Conservation (phyloP, 225 moss, liverwort and hornwort species). For the Pseudisothecium myosuroides region DNA sequence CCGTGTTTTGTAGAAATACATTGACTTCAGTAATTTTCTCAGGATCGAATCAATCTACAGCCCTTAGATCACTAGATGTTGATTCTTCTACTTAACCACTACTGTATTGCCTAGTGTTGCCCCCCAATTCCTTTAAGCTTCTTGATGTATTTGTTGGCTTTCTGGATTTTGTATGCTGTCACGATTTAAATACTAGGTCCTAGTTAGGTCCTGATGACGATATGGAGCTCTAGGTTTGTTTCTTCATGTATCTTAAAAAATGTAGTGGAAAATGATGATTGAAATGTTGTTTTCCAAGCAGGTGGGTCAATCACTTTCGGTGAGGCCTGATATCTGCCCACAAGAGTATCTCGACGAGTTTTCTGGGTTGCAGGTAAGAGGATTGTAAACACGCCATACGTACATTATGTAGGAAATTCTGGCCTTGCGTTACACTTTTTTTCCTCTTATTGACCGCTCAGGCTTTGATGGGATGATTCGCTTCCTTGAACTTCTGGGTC, state of each 20-base stretch:
- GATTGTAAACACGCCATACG: not conserved
- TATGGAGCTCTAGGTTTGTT: not conserved
- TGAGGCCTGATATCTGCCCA: constrained; percentile 61
- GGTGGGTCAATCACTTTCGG: constrained; percentile 66
- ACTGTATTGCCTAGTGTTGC: not conserved
- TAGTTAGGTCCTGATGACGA: not conserved
- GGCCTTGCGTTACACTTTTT: not conserved
- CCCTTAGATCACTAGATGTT: not conserved
- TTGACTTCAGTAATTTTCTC: not conserved
- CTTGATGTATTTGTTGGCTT: not conserved
- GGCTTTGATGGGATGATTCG: not conserved
- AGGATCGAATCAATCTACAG: not conserved
- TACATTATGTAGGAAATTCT: not conserved
- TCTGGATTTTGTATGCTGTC: not conserved
- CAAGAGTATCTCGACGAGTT: constrained; percentile 62
- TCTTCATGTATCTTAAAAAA: not conserved
- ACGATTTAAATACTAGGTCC: not conserved
- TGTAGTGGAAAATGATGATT: not conserved
- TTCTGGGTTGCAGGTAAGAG: constrained; percentile 44
- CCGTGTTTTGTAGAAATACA: not conserved
- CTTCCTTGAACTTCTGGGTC: not conserved
- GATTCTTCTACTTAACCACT: not conserved
- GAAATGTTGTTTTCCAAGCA: constrained; percentile 4
- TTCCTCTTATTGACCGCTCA: not conserved
- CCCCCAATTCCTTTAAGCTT: not conserved